phyloP scores from a whole-genome alignment of 1,284 basidiomycete genomes.

The Ceratobasidium sp. region DNA sequence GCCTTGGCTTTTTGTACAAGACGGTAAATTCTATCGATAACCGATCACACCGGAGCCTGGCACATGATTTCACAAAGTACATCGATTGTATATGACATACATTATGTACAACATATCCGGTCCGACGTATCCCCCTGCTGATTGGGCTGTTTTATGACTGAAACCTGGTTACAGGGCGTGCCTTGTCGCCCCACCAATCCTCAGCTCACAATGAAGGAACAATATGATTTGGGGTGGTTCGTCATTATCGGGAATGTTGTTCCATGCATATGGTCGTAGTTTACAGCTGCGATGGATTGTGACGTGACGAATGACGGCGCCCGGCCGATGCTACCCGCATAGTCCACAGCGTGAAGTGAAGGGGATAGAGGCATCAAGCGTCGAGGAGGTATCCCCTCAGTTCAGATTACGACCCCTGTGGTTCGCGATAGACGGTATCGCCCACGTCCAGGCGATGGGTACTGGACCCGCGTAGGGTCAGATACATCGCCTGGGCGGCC shows the following conservation, averaged over 20 bases:
- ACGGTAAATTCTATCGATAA: neutral
- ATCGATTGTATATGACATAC: neutral
- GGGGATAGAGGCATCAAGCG: neutral
- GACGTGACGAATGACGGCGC: too few species aligned
- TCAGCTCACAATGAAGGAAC: neutral
- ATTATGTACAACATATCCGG: too few species aligned
- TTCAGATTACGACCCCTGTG: neutral
- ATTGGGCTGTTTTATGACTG: neutral
- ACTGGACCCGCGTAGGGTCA: neutral
- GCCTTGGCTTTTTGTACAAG: neutral
- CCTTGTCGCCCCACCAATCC: neutral
- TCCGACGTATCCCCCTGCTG: neutral
- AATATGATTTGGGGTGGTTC: neutral
- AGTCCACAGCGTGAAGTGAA: neutral
- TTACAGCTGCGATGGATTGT: neutral
- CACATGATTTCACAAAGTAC: neutral
- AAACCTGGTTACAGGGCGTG: conserved; percentile 9
- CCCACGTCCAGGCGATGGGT: neutral
- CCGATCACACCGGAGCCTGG: neutral
- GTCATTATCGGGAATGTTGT: neutral
- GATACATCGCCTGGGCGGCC: neutral
- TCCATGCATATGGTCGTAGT: too few species aligned
- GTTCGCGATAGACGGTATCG: neutral
- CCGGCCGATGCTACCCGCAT: too few species aligned
- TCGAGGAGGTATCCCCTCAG: neutral